Percentiles rank a stretch among this genome's conserved stretches.
phyloP scores from a whole-genome alignment of 179 eudicot species.

The Dionaea muscipula region DNA sequence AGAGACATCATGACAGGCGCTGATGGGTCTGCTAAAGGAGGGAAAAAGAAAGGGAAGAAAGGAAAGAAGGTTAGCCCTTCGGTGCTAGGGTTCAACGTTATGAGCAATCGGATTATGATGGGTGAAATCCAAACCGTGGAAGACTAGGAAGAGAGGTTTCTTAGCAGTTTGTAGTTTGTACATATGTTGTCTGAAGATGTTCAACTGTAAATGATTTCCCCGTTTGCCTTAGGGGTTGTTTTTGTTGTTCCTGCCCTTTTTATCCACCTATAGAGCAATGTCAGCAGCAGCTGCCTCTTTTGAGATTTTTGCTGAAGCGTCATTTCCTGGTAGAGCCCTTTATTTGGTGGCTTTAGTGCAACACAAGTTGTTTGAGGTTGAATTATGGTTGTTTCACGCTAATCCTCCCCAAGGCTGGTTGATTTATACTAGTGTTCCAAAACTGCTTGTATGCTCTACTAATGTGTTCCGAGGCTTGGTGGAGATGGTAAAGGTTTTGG shows the following conservation, averaged over 20 bases:
- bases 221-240: constrained; percentile 7
- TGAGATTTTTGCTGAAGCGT: constrained; percentile 41
- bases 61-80: constrained; percentile 87
- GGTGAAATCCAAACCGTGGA: constrained; percentile 93
- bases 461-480: too few relatives aligned
- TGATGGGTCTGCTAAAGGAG: constrained; percentile 55
- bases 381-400: too few relatives aligned
- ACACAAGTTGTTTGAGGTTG: neutral
- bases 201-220: constrained; percentile 32
- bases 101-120: constrained; percentile 99
- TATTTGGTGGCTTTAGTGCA: constrained; percentile 13
- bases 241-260: neutral
- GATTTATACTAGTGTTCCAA: too few relatives aligned
- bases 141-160: constrained; percentile 32
- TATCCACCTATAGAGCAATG: constrained; percentile 20
- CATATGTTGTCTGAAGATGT: constrained; percentile 25
- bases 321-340: constrained; percentile 12
- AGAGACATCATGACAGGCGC: constrained; percentile 13
- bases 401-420: too few relatives aligned
- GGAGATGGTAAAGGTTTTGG: too few relatives aligned
- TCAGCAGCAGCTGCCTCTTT: constrained; percentile 23
- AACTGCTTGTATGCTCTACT: too few relatives aligned
- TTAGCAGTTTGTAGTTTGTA: constrained; percentile 19
- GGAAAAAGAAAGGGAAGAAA: constrained; percentile 90
- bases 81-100: constrained; percentile 81